A percentile compares a stretch with the other conserved stretches of the same genome.
phyloP scores from a whole-genome alignment of 2,329 filamentous ascomycete species.

The Colletotrichum simmondsii region DNA sequence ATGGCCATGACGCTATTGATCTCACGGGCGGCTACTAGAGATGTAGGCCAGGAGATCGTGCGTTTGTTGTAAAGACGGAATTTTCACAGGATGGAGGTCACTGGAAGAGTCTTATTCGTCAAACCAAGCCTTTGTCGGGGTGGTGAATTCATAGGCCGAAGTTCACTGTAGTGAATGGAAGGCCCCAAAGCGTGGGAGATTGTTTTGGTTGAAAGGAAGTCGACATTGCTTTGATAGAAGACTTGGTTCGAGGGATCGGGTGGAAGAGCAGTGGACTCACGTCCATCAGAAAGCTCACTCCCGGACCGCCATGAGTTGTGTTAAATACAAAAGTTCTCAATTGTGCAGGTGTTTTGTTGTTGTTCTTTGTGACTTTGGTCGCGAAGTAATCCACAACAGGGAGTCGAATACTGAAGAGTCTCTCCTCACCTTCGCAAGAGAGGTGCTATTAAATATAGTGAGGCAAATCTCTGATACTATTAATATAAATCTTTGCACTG shows the following conservation, averaged over 20 bases:
- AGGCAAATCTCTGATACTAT: not conserved
- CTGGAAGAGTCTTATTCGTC: not conserved
- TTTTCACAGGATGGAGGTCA: not conserved
- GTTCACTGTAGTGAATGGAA: not conserved
- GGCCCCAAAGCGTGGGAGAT: not conserved
- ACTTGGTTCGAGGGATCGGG: not conserved
- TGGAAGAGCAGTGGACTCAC: not conserved
- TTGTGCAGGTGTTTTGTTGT: not conserved
- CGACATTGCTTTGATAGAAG: not conserved
- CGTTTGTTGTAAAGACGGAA: not conserved
- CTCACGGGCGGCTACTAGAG: constrained; percentile 28
- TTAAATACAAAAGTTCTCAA: not conserved
- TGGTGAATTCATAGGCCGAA: not conserved
- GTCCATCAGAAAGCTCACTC: not conserved
- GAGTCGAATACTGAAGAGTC: not conserved
- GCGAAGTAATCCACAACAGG: not conserved
- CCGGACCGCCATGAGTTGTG: not conserved
- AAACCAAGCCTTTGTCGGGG: not conserved
- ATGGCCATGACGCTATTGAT: constrained; percentile 28
- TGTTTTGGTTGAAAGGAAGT: not conserved
- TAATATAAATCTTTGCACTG: not conserved
- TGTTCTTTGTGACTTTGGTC: not conserved
- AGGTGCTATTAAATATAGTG: not conserved
- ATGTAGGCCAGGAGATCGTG: not conserved
- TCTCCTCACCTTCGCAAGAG: not conserved